Conservation (phyloP, 495 filamentous ascomycete genomes). For the Lasiosphaeriaceae sp. region DNA sequence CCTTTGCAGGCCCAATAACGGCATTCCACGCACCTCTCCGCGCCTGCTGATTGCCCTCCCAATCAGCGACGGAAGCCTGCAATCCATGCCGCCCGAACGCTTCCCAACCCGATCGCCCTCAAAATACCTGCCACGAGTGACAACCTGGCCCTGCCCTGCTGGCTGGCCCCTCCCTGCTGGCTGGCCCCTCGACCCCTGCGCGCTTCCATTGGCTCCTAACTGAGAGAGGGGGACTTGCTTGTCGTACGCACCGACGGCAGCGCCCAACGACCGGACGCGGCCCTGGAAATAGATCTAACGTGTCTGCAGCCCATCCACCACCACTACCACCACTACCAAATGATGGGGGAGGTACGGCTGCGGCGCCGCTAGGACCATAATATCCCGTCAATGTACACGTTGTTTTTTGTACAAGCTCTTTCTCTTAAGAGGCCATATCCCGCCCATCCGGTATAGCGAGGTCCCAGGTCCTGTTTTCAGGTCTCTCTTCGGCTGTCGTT, state of each 20-base stretch:
- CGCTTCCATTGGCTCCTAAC: too few species aligned
- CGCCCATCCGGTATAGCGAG: background rate
- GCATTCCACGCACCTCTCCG: slow-evolving; percentile 23
- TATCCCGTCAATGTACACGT: background rate
- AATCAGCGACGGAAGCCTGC: slow-evolving; percentile 21
- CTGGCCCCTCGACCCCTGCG: too few species aligned
- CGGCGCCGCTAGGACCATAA: slow-evolving; percentile 12
- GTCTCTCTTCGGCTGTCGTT: background rate
- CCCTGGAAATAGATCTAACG: slow-evolving; percentile 23
- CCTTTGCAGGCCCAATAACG: slow-evolving; percentile 25
- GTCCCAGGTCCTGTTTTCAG: background rate
- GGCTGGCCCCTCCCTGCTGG: too few species aligned
- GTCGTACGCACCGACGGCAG: background rate
- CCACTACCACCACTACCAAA: too few species aligned
- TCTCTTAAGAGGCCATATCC: slow-evolving; percentile 3
- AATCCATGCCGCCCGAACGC: slow-evolving; percentile 17
- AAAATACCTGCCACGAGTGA: slow-evolving; percentile 21
- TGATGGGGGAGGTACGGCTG: slow-evolving; percentile 17
- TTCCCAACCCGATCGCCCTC: slow-evolving; percentile 17
- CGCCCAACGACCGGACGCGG: slow-evolving; percentile 10
- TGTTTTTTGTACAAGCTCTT: slow-evolving; percentile 1
- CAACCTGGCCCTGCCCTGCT: slow-evolving; percentile 7
- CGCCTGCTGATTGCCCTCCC: slow-evolving; percentile 26
- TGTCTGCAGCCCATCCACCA: slow-evolving; percentile 17
- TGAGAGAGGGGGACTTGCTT: too few species aligned